Evolutionary conservation across 805 yeast species (phyloP), one percentile per base, ranked within the genome.

Genomic region (Jamesozyma jinghongensis): DNA sequence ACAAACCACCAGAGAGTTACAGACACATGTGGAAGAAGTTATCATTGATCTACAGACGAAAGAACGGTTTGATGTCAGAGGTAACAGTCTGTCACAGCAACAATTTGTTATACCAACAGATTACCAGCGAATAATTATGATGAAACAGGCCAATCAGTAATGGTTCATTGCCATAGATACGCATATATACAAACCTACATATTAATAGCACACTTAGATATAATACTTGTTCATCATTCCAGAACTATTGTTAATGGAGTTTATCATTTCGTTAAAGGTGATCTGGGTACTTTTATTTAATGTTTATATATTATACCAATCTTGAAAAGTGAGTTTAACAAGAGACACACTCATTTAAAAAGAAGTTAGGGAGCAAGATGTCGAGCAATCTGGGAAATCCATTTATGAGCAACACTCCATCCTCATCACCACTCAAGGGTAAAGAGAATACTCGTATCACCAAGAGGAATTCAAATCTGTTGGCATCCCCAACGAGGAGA

Each of bases 21-120:
- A 74, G 42, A 78, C 78, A 49, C 76, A 73, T 41, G 87, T 78
- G 42, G 85, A 80, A 48, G 76, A 74, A 65, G 62, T 40, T 59
- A 47, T 53, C 3, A 73, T 87, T 20, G 95, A 87, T 59, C 78
- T 87, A 3, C 47, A 74, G 3, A 74, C 81, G 1, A 67, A 59
- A 36, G 95, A 86, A 48, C 65, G 58, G 34, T 68, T 63, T 18
- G 94, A 79, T 65, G 94, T 80, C 27, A 70, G 92, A 50, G 90
- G 92, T 2, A 77, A 81, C 52, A 74, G 73, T 32, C 59, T 75
- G 34, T 52, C 64, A 6, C 33, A 36, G 18, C 66, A 67, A 13
- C 73, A 79, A 3, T 82, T 81, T 56, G 71, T 79, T 6, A 79
- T 86, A 22, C 85, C 88, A 0, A 51, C 61, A 4, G 59, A 58